Evolutionary conservation across 1,284 basidiomycete species (phyloP).

Genomic region (Heterobasidion parviporum): DNA sequence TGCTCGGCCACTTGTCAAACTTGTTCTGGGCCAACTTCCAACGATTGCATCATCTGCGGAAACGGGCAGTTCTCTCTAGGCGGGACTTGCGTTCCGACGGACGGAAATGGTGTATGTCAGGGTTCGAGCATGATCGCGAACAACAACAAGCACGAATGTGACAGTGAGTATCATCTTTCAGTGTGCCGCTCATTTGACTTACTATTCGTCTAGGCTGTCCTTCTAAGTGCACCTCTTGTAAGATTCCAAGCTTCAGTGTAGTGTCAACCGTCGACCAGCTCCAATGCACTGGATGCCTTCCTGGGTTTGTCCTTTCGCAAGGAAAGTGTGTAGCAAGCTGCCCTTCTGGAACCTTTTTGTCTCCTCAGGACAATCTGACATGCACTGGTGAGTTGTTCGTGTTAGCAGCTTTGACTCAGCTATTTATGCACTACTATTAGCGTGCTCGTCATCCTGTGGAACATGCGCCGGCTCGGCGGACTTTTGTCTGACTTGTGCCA

Average conservation of each 20-base stretch:
- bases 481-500: constrained; percentile 66
- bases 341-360: constrained; percentile 64
- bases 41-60: constrained; percentile 61
- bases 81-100: constrained; percentile 57
- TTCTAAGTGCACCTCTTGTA: constrained; percentile 69
- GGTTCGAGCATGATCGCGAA: constrained; percentile 68
- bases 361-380: constrained; percentile 59
- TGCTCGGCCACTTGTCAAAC: constrained; percentile 65
- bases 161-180: constrained; percentile 43
- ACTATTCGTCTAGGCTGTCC: constrained; percentile 49
- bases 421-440: constrained; percentile 25
- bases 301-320: constrained; percentile 62
- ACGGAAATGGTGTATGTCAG: constrained; percentile 61
- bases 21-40: constrained; percentile 61
- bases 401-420: background rate
- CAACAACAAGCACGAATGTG: constrained; percentile 72
- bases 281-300: constrained; percentile 69
- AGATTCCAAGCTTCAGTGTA: constrained; percentile 60
- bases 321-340: constrained; percentile 63
- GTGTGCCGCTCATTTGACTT: background rate
- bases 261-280: constrained; percentile 57
- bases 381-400: constrained; percentile 41
- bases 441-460: constrained; percentile 66
- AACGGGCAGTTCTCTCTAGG: constrained; percentile 50
- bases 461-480: constrained; percentile 58